Evolutionary conservation across 441 rosid genomes (phyloP).

Genomic region (Adansonia grandidieri): DNA sequence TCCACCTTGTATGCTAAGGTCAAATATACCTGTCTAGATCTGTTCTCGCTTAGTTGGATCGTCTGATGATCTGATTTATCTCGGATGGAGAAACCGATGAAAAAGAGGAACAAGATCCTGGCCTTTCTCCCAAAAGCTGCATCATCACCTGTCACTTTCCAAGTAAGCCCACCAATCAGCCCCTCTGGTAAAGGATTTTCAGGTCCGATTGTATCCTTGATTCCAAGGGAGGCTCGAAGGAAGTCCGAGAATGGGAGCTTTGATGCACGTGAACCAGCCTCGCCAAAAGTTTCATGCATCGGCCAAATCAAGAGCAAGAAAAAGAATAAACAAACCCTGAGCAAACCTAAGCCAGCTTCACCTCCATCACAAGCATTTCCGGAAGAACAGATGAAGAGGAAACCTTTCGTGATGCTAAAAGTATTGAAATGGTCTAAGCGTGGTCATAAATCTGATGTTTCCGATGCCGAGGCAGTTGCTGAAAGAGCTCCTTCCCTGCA

Average conservation of each 20-base stretch:
- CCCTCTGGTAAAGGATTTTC: constrained; percentile 32
- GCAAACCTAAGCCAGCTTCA: constrained; percentile 2
- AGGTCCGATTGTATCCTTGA: constrained; percentile 26
- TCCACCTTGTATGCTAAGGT: background rate
- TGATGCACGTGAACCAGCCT: constrained; percentile 43
- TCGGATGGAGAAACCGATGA: constrained; percentile 31
- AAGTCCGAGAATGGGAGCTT: constrained; percentile 40
- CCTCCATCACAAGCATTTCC: background rate
- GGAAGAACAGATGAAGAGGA: constrained; percentile 24
- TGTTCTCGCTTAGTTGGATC: background rate
- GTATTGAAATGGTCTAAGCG: constrained; percentile 24
- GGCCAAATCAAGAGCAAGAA: constrained; percentile 44
- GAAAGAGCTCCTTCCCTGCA: constrained; percentile 28
- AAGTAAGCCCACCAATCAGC: constrained; percentile 40
- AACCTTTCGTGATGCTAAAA: background rate
- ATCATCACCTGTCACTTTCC: constrained; percentile 30
- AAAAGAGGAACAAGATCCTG: constrained; percentile 23
- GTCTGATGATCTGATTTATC: background rate
- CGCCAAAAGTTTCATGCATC: constrained; percentile 54
- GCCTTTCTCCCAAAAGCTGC: constrained; percentile 34
- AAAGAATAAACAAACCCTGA: constrained; percentile 13
- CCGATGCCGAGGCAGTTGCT: background rate
- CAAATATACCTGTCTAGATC: background rate
- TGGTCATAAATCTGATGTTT: constrained; percentile 1
- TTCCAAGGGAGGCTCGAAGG: constrained; percentile 45